Percentiles rank a stretch among this genome's conserved stretches.
phyloP scores from a whole-genome alignment of 2,329 filamentous ascomycete genomes.

The Ophiostoma triangulosporum region DNA sequence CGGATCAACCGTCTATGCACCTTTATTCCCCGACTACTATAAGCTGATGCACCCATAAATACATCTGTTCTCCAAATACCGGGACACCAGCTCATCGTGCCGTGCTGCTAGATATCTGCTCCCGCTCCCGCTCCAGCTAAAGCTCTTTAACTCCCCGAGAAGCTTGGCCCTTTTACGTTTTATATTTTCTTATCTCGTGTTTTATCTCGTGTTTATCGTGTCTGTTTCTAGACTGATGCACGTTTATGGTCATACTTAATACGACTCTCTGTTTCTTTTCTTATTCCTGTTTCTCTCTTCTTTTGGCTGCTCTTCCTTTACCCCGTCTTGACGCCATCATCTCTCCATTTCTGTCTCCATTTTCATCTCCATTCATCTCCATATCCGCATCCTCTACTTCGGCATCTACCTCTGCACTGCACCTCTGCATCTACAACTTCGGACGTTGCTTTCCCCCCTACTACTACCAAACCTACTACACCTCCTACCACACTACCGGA shows the following conservation, averaged over 20 bases:
- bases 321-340: not conserved
- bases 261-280: not conserved
- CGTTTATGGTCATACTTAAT: not conserved
- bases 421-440: not conserved
- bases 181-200: not conserved
- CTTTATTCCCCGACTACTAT: too few relatives aligned
- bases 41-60: too few relatives aligned
- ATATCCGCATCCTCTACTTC: not conserved
- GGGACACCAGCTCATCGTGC: too few relatives aligned
- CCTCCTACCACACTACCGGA: not conserved
- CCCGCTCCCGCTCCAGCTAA: too few relatives aligned
- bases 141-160: too few relatives aligned
- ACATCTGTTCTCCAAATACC: too few relatives aligned
- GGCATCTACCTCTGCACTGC: not conserved
- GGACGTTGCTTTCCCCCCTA: too few relatives aligned
- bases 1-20: too few relatives aligned
- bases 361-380: not conserved
- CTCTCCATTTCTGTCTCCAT: conserved; percentile 7
- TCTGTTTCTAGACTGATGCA: not conserved
- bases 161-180: not conserved
- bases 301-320: not conserved
- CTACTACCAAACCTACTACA: not conserved
- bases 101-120: too few relatives aligned
- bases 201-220: conserved; percentile 1
- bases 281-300: not conserved